Evolutionary conservation across 2,329 filamentous ascomycete species (phyloP).

Genomic region (Fusarium sp.): DNA sequence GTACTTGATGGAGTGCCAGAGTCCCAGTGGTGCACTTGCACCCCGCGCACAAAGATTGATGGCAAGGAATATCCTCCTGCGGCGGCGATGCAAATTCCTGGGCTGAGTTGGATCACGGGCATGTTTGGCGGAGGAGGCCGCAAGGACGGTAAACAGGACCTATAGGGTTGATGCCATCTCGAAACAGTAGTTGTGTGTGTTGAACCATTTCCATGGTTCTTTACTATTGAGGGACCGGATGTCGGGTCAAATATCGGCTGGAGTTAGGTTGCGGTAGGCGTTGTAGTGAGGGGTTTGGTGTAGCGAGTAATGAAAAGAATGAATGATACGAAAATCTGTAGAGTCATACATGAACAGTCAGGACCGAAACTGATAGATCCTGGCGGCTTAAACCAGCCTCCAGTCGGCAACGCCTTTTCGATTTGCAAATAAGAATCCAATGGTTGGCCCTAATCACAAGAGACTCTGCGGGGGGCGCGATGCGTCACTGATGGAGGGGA

Average conservation of each 20-base stretch:
- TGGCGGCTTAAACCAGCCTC: neutral
- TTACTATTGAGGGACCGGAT: neutral
- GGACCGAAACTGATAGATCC: neutral
- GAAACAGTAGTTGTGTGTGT: neutral
- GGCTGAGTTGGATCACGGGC: conserved; percentile 52
- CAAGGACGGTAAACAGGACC: conserved; percentile 32
- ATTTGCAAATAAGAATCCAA: conserved; percentile 25
- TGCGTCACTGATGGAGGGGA: conserved; percentile 1
- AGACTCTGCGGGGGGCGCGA: neutral
- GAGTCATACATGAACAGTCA: neutral
- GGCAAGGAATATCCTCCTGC: conserved; percentile 60
- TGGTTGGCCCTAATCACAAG: conserved; percentile 6
- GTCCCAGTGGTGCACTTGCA: conserved; percentile 61
- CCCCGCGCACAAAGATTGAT: conserved; percentile 56
- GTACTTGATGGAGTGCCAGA: conserved; percentile 58
- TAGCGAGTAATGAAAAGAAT: conserved; percentile 5
- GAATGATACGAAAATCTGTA: conserved; percentile 15
- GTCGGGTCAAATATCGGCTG: neutral
- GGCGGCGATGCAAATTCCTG: conserved; percentile 54
- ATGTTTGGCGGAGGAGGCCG: conserved; percentile 34
- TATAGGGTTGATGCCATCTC: conserved; percentile 14
- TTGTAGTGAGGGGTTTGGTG: neutral
- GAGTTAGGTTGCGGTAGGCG: neutral
- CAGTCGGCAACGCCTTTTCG: neutral
- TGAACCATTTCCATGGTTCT: neutral